phyloP scores from a whole-genome alignment of 2,329 filamentous ascomycete genomes.

The Catunica adiposa region DNA sequence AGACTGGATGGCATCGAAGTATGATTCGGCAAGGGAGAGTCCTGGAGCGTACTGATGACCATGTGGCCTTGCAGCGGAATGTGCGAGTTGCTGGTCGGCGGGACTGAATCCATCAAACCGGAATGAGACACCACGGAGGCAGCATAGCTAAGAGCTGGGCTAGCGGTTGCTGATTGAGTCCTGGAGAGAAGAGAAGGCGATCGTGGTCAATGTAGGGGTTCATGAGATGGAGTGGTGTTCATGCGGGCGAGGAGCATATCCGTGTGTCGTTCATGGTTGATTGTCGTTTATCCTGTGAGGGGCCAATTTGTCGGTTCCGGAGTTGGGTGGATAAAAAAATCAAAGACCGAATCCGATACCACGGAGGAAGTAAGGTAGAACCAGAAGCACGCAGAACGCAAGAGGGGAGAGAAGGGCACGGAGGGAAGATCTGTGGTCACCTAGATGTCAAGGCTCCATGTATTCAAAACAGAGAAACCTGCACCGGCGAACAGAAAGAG shows the following conservation, averaged over 20 bases:
- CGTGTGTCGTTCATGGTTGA: not conserved
- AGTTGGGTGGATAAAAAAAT: not conserved
- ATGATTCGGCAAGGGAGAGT: not conserved
- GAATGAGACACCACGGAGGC: not conserved
- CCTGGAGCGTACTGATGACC: not conserved
- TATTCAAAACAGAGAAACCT: conserved; percentile 9
- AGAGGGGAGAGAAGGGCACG: not conserved
- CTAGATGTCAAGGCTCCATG: conserved; percentile 3
- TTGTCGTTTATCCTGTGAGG: not conserved
- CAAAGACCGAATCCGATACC: not conserved
- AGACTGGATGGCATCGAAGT: not conserved
- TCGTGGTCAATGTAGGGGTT: conserved; percentile 12
- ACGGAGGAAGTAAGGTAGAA: not conserved
- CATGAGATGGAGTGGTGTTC: not conserved
- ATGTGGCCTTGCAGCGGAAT: not conserved
- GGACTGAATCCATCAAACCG: not conserved
- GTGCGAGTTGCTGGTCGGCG: not conserved
- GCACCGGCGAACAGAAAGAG: conserved; percentile 9
- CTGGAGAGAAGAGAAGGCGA: conserved; percentile 12
- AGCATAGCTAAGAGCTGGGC: conserved; percentile 9
- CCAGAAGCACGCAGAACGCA: not conserved
- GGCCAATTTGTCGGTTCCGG: not conserved
- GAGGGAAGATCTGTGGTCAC: not conserved
- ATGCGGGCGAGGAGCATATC: not conserved
- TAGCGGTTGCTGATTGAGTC: conserved; percentile 9